Evolutionary conservation across 2,329 filamentous ascomycete species (phyloP).

Genomic region (Beauveria varroae): DNA sequence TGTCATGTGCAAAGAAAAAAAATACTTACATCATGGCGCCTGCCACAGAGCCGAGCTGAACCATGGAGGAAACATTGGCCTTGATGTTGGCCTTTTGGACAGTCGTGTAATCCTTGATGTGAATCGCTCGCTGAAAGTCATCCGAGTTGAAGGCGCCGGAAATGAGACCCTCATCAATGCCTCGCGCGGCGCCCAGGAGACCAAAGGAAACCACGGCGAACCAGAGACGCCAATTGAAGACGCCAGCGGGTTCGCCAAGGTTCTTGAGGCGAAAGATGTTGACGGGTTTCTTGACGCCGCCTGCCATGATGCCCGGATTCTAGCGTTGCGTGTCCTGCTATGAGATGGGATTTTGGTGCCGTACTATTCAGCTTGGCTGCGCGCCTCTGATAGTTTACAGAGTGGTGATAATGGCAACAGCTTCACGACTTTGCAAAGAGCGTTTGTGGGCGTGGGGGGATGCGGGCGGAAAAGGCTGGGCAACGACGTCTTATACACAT

Average conservation of each 20-base stretch:
- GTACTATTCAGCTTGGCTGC: no score
- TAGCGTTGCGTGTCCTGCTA: not conserved
- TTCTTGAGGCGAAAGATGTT: slow-evolving; percentile 58
- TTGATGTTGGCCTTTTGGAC: slow-evolving; percentile 59
- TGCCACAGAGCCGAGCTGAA: slow-evolving; percentile 68
- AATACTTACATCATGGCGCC: slow-evolving; percentile 51
- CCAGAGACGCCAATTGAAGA: slow-evolving; percentile 73
- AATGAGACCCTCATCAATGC: slow-evolving; percentile 76
- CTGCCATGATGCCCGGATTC: slow-evolving; percentile 32
- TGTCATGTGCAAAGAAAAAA: not conserved
- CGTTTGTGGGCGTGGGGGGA: not conserved
- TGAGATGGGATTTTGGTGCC: no score
- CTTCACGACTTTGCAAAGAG: not conserved
- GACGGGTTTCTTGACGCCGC: slow-evolving; percentile 47
- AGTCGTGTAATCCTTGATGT: slow-evolving; percentile 44
- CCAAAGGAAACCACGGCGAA: slow-evolving; percentile 68
- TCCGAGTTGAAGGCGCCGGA: slow-evolving; percentile 62
- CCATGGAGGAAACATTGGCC: slow-evolving; percentile 74
- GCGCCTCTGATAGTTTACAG: not conserved
- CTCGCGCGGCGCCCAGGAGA: slow-evolving; percentile 64
- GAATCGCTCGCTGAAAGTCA: slow-evolving; percentile 53
- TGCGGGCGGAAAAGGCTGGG: not conserved
- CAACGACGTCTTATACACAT: not conserved
- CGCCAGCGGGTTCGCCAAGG: slow-evolving; percentile 58
- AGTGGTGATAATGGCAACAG: not conserved